These are phyloP conservation scores for Tulasnella sp. DNA, from an alignment of 768 basidiomycete species.

Conservation along the genomic window DNA sequence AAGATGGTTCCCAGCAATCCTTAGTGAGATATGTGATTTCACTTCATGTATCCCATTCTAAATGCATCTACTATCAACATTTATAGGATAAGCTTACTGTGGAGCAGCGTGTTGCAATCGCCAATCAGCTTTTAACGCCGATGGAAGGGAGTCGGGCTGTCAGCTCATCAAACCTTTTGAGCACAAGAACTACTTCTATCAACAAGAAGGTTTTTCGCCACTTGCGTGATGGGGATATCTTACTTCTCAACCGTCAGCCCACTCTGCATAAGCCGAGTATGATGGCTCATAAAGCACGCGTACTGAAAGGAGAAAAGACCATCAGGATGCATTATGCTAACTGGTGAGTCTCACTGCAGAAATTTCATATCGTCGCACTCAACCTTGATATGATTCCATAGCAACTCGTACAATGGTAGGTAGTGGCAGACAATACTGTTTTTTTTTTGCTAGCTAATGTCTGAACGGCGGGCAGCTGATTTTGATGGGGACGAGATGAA, in stretches of 20 bases:
- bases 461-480: constrained; percentile 44
- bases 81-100: constrained; percentile 66
- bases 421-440: neutral
- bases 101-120: constrained; percentile 88
- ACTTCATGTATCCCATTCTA: neutral
- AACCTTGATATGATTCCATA: constrained; percentile 27
- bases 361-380: neutral
- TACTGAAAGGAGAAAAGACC: constrained; percentile 91
- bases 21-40: constrained; percentile 41
- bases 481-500: constrained; percentile 99
- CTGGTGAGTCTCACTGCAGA: constrained; percentile 41
- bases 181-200: constrained; percentile 62
- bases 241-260: constrained; percentile 94
- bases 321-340: constrained; percentile 99
- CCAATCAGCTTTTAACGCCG: constrained; percentile 88
- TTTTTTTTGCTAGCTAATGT: constrained; percentile 16
- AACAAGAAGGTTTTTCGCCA: constrained; percentile 99
- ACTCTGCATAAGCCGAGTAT: constrained; percentile 98
- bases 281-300: constrained; percentile 94
- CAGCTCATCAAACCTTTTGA: constrained; percentile 40
- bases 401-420: constrained; percentile 94
- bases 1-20: constrained; percentile 79
- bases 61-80: neutral
- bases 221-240: constrained; percentile 83
- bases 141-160: constrained; percentile 47